phyloP scores from a whole-genome alignment of 2,329 filamentous ascomycete genomes.

The Sporothrix curviconia region DNA sequence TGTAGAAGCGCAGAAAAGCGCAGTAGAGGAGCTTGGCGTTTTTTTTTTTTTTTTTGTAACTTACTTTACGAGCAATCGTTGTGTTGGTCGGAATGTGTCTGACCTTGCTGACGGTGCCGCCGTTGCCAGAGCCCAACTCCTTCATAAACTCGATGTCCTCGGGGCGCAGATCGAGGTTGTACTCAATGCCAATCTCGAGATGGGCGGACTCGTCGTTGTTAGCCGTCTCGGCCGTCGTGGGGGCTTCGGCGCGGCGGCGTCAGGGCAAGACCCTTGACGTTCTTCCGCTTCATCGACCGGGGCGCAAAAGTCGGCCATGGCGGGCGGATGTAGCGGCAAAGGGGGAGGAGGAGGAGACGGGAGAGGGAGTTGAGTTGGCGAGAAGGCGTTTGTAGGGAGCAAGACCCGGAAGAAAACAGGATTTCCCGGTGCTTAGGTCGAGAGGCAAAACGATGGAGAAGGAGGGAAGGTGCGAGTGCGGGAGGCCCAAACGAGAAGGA shows the following conservation, averaged over 20 bases:
- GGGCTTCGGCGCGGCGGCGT: constrained; percentile 69
- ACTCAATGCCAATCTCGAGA: constrained; percentile 94
- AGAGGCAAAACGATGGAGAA: not conserved
- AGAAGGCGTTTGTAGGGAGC: not conserved
- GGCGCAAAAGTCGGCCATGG: constrained; percentile 61
- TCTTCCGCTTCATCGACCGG: constrained; percentile 96
- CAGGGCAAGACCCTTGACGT: constrained; percentile 86
- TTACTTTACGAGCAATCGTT: constrained; percentile 94
- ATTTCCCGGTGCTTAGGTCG: not conserved
- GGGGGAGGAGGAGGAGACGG: not conserved
- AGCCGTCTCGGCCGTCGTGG: constrained; percentile 65
- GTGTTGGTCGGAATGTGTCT: constrained; percentile 91
- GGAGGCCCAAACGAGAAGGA: not conserved
- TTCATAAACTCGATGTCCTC: constrained; percentile 91
- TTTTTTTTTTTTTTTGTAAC: no score
- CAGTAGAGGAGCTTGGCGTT: no score
- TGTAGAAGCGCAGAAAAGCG: no score
- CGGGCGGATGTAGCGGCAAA: not conserved
- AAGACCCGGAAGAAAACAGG: not conserved
- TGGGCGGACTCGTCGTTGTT: constrained; percentile 58
- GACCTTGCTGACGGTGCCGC: constrained; percentile 97
- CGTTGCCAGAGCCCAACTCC: constrained; percentile 92
- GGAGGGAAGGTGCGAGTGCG: not conserved
- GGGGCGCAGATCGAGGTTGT: constrained; percentile 83
- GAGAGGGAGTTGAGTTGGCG: no score